Base-by-base conservation (phyloP, 75 land plant genomes). In the Chamaecyparis obtusa region DNA sequence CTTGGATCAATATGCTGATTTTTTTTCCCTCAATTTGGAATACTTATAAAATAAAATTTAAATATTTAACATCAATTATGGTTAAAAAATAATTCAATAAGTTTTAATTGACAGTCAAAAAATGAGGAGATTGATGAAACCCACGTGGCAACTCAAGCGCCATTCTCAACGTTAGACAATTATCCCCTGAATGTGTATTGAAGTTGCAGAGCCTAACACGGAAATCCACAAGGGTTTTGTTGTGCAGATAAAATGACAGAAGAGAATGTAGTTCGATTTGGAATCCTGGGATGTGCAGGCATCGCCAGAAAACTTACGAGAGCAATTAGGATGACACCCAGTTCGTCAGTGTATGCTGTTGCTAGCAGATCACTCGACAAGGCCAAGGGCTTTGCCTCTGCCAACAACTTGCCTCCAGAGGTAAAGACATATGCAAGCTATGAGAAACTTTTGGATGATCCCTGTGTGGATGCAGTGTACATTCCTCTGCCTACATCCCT, bases 221-320 rank as follows among this genome's bases (percentile, higher is more conserved):
- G 16, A 51, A 51, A 51, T 51, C 55, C 16, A 51, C 55, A 1
- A 51, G 13, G 55, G 55, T 14, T 51, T 51, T 51, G 55, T 13
- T 1, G 55, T 74, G 76, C 76, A 33, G 76, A 3, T 11, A 84
- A 11, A 84, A 84, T 84, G 85, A 67, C 36, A 21, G 85, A 55
- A 46, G 49, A 57, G 21, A 57, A 60, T 19, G 7, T 17, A 46
- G 84, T 94, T 85, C 87, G 90, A 1, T 93, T 94, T 93, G 96
- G 98, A 36, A 93, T 96, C 41, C 67, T 96, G 74, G 98, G 97
- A 8, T 94, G 96, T 84, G 98, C 97, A 69, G 84, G 84, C 76
- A 92, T 96, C 24, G 98, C 96, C 5, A 89, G 92, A 15, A 96
- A 96, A 85, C 35, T 92, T 43, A 88, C 91, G 1, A 88, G 98